Conservation (phyloP, 495 filamentous ascomycete genomes). For the Trichodelitschia bisporula region DNA sequence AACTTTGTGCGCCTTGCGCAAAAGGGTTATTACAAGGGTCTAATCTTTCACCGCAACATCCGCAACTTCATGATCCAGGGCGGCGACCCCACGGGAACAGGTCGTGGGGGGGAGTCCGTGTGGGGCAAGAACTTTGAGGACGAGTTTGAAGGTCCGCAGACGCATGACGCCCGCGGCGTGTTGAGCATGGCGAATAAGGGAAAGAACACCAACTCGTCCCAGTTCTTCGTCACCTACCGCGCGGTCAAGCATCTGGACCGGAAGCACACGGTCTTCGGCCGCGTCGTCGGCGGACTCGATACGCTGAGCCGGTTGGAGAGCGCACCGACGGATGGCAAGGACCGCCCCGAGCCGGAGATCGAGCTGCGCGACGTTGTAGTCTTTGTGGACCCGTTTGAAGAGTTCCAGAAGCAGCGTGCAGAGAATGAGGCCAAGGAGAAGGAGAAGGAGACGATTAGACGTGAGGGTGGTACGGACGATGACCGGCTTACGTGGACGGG, state of each 20-base stretch:
- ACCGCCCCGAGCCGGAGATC: conserved; percentile 46
- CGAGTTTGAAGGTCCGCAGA: conserved; percentile 71
- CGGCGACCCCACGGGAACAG: conserved; percentile 79
- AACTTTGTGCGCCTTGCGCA: conserved; percentile 83
- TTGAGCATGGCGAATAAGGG: conserved; percentile 76
- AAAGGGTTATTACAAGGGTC: conserved; percentile 64
- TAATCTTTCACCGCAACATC: conserved; percentile 80
- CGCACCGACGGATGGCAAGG: conserved; percentile 36
- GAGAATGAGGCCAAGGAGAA: conserved; percentile 18
- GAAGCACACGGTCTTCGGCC: conserved; percentile 91
- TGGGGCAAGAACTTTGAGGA: conserved; percentile 87
- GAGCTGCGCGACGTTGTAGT: conserved; percentile 62
- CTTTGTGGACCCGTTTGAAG: conserved; percentile 88
- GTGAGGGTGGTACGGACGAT: conserved; percentile 36
- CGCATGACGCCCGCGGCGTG: conserved; percentile 54
- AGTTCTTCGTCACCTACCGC: conserved; percentile 90
- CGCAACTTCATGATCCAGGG: conserved; percentile 96
- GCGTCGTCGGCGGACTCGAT: conserved; percentile 47
- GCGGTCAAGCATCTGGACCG: conserved; percentile 60
- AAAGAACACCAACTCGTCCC: conserved; percentile 82
- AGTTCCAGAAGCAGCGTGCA: conserved; percentile 45
- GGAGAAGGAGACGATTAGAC: conserved; percentile 17
- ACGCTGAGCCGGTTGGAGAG: conserved; percentile 51
- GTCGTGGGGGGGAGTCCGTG: conserved; percentile 60
- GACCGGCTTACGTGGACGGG: conserved; percentile 82